These are phyloP conservation scores for Pleurotus pulmonarius DNA, from an alignment of 768 basidiomycete species.

Conservation along the genomic window DNA sequence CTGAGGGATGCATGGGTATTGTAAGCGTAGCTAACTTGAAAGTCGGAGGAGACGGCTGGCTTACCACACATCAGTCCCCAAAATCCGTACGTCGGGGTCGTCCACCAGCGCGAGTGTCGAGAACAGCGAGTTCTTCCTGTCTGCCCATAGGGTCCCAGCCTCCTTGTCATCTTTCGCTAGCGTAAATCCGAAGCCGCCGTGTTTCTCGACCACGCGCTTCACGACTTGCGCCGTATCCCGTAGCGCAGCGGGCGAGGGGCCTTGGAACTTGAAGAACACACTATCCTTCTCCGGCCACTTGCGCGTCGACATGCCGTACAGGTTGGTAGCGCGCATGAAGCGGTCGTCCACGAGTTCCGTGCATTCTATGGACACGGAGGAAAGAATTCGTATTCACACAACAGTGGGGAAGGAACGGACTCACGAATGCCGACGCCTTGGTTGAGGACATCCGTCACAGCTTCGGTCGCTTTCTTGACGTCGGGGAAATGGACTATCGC, in stretches of 20 bases:
- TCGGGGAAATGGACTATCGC: conserved; percentile 81
- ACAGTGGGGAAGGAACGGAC: conserved; percentile 20
- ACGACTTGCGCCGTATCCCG: conserved; percentile 59
- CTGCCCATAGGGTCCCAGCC: conserved; percentile 70
- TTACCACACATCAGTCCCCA: conserved; percentile 78
- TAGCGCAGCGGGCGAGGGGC: conserved; percentile 56
- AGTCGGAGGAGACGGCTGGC: neutral
- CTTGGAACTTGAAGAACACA: conserved; percentile 88
- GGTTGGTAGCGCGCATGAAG: conserved; percentile 63
- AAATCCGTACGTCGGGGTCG: conserved; percentile 42
- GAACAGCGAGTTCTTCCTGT: conserved; percentile 64
- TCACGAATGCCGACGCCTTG: conserved; percentile 73
- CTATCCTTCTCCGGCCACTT: conserved; percentile 64
- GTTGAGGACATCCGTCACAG: conserved; percentile 70
- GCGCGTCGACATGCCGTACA: conserved; percentile 46
- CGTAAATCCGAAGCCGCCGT: conserved; percentile 66
- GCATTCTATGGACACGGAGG: conserved; percentile 50
- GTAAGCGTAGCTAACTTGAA: neutral
- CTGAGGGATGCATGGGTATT: conserved; percentile 16
- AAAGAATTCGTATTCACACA: neutral
- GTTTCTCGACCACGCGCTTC: conserved; percentile 50
- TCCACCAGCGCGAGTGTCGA: conserved; percentile 53
- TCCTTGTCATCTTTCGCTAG: conserved; percentile 63
- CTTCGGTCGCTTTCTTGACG: conserved; percentile 69
- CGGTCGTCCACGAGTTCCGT: conserved; percentile 77